Conservation (phyloP, 2,329 filamentous ascomycete genomes). For the Monilinia aucupariae region DNA sequence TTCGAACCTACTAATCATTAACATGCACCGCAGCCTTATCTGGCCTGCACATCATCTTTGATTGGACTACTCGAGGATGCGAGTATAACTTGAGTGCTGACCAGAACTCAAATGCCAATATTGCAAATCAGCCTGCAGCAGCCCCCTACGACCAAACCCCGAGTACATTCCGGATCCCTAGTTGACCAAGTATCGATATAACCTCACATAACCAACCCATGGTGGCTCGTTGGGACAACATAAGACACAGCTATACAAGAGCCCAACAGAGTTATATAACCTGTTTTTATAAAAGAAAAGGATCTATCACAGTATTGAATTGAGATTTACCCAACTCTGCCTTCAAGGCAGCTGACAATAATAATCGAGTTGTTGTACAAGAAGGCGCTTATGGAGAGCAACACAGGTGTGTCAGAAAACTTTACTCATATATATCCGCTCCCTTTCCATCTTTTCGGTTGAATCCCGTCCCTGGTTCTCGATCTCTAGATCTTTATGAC, state of each 20-base stretch:
- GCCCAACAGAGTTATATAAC: neutral
- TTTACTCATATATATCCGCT: neutral
- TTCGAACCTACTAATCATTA: neutral
- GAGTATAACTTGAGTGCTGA: neutral
- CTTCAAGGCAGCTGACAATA: slow-evolving; percentile 2
- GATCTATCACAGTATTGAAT: neutral
- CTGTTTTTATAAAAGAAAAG: neutral
- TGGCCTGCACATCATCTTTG: too few relatives aligned
- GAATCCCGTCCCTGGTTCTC: neutral
- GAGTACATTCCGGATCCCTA: neutral
- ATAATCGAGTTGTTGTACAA: neutral
- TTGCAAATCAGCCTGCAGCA: neutral
- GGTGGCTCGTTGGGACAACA: too few relatives aligned
- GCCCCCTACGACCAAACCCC: neutral
- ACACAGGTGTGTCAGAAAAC: slow-evolving; percentile 2
- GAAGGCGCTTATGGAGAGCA: neutral
- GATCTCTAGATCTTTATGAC: neutral
- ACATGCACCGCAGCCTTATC: slow-evolving; percentile 1
- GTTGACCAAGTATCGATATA: neutral
- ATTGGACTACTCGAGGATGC: neutral
- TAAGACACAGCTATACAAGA: too few relatives aligned
- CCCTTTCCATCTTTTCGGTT: neutral
- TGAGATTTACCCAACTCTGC: neutral
- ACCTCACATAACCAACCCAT: neutral
- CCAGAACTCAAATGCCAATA: neutral